Evolutionary conservation across 305 asterid species (phyloP), one percentile per base, ranked within the genome.

Genomic region (Rubia balearica): DNA sequence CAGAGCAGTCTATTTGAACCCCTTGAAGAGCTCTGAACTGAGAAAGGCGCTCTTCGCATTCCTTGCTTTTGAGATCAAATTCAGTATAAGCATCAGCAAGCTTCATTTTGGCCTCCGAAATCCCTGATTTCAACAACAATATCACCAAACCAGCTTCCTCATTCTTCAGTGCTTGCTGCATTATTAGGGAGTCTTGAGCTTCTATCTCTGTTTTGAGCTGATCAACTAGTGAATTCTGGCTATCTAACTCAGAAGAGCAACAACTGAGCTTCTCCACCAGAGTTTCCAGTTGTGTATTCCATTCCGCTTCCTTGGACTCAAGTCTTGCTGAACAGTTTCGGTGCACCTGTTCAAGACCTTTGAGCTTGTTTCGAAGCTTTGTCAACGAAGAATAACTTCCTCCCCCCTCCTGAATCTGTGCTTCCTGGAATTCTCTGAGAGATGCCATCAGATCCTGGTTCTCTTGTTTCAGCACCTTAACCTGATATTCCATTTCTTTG

Each of bases 401-500:
- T 42, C 87, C 85, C 42, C 88, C 85, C 76, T 82, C 90, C 61
- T 80, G 90, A 79, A 91, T 93, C 78, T 78, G 88, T 75, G 85
- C 78, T 84, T 88, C 92, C 84, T 84, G 98, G 70, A 87, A 77
- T 77, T 87, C 95, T 81, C 83, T 93, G 19, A 93, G 65, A 27
- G 89, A 81, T 42, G 51, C 57, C 77, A 81, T 68, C 78, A 89
- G 30, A 63, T 91, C 98, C 74, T 83, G 78, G 75, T 88, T 93
- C 73, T 91, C 98, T 77, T 82, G 91, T 80, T 89, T 90, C 81
- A 83, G 67, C 77, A 81, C 84, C 77, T 77, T 85, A 76, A 85
- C 81, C 75, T 85, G 94, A 76, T 91, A 86, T 82, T 91, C 92
- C 94, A 86, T 91, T 76, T 93, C 98, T 71, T 83, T 93, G 84